Percentiles rank a stretch among this genome's conserved stretches.
These are phyloP conservation scores for Candida buenavistaensis DNA, from an alignment of 1,139 yeast species.

Conservation along the genomic window DNA sequence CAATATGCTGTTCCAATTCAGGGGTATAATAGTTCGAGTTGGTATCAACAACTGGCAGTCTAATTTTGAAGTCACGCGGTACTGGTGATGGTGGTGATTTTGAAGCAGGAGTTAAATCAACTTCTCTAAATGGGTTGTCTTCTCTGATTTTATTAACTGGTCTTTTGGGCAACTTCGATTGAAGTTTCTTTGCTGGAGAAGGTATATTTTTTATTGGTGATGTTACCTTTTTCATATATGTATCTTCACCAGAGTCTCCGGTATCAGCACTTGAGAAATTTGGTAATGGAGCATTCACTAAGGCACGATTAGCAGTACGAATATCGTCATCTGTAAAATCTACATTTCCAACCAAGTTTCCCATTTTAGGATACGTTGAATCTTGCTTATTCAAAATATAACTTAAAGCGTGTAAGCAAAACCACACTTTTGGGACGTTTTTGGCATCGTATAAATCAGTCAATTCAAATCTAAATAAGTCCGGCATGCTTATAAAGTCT, in stretches of 20 bases:
- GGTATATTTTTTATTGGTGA: slow-evolving; percentile 8
- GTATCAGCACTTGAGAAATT: slow-evolving; percentile 55
- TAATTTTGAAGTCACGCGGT: slow-evolving; percentile 4
- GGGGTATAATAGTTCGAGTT: slow-evolving; percentile 20
- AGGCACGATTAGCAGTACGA: slow-evolving; percentile 62
- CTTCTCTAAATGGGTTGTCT: slow-evolving; percentile 16
- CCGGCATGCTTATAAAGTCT: slow-evolving; percentile 76
- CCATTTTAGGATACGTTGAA: slow-evolving; percentile 61
- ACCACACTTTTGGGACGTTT: slow-evolving; percentile 90
- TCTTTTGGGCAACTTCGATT: too few relatives aligned
- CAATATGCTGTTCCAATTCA: slow-evolving; percentile 24
- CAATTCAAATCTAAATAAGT: slow-evolving; percentile 81
- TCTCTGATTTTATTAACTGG: slow-evolving; percentile 1
- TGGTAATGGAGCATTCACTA: slow-evolving; percentile 63
- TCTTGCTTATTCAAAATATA: slow-evolving; percentile 56
- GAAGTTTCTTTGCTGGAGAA: too few relatives aligned
- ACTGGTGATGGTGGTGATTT: slow-evolving; percentile 1
- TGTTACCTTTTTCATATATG: slow-evolving; percentile 25
- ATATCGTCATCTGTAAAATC: slow-evolving; percentile 70
- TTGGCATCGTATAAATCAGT: slow-evolving; percentile 93
- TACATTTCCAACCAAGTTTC: slow-evolving; percentile 60
- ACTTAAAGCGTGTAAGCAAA: slow-evolving; percentile 87
- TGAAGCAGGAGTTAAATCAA: slow-evolving; percentile 1
- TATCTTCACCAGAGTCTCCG: slow-evolving; percentile 17
- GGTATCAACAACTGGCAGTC: slow-evolving; percentile 3